Evolutionary conservation across 768 basidiomycete genomes (phyloP), one percentile per base, ranked within the genome.

Genomic region (Lactarius indigo): DNA sequence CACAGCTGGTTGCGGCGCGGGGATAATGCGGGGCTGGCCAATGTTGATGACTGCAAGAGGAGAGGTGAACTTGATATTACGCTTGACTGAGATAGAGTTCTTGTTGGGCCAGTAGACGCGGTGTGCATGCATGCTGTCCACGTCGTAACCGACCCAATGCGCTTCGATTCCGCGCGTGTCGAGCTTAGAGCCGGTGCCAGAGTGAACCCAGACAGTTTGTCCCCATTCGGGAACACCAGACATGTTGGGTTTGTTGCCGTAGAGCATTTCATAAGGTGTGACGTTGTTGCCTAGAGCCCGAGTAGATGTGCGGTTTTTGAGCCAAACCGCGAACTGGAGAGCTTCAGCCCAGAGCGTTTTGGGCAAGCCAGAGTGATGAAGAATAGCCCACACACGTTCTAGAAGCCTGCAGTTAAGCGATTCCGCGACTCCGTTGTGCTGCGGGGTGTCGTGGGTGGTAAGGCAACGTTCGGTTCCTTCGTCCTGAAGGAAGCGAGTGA

Each of bases 81-180:
- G 65, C 54, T 78, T 73, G 23, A 75, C 70, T 3, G 70, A 65
- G 3, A 78, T 64, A 1, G 69, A 44, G 1, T 64, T 69, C 20
- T 68, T 73, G 13, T 69, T 63, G 0, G 74, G 74, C 78, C 76
- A 81, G 64, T 79, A 80, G 13, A 80, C 70, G 4, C 73, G 61
- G 44, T 75, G 73, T 0, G 72, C 79, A n/a, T 59, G 59, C 12
- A 75, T 74, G 28, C 73, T 74, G 28, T 74, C 65, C 3, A 72
- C 66, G 58, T 78, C 75, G 61, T 75, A 72, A n/a, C 81, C 80
- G 5, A 82, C 59, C 74, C 76, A 82, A 3, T 42, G 64, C 0
- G 69, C 73, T 33, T 67, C 59, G 1, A 35, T n/a, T 2, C 64
- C 65, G 1, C 58, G 44, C 5, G 37, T 23, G 3, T 69, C 72